A percentile compares a stretch with the other conserved stretches of the same genome.
phyloP scores from a whole-genome alignment of 129 eudicot genomes.

The Glebionis coronaria region DNA sequence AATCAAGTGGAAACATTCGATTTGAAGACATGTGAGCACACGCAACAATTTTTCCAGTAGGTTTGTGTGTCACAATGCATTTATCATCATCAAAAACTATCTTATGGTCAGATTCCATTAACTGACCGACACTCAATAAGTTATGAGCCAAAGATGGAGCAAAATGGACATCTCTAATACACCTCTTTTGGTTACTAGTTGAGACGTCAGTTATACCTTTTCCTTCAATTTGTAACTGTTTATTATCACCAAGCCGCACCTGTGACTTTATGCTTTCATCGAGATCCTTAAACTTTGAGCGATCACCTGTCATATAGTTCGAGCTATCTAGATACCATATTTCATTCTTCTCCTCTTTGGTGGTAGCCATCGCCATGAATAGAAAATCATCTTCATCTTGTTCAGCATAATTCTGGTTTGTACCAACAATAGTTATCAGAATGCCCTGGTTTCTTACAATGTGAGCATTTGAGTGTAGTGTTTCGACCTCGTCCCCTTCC shows the following conservation, averaged over 20 bases:
- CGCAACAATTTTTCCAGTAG: neutral
- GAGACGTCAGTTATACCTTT: too few species aligned
- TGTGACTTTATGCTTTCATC: neutral
- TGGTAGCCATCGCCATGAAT: neutral
- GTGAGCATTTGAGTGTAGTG: neutral
- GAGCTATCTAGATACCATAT: slow-evolving; percentile 10
- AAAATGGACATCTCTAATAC: too few species aligned
- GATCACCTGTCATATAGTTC: neutral
- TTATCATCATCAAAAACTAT: too few species aligned
- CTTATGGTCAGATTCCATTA: too few species aligned
- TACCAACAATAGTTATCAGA: slow-evolving; percentile 8
- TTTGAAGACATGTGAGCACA: neutral
- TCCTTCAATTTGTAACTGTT: too few species aligned
- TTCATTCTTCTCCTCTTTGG: neutral
- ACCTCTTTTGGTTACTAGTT: too few species aligned
- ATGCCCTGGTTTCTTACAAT: neutral
- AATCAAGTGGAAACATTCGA: neutral
- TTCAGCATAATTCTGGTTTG: slow-evolving; percentile 1
- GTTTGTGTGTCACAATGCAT: too few species aligned
- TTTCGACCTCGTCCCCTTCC: slow-evolving; percentile 14
- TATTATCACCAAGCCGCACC: too few species aligned
- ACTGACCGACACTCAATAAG: too few species aligned
- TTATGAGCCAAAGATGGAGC: too few species aligned
- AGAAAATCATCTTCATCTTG: slow-evolving; percentile 15
- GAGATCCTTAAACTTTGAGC: neutral